Conservation (phyloP, 179 eudicot species). For the Nepenthes alata region DNA sequence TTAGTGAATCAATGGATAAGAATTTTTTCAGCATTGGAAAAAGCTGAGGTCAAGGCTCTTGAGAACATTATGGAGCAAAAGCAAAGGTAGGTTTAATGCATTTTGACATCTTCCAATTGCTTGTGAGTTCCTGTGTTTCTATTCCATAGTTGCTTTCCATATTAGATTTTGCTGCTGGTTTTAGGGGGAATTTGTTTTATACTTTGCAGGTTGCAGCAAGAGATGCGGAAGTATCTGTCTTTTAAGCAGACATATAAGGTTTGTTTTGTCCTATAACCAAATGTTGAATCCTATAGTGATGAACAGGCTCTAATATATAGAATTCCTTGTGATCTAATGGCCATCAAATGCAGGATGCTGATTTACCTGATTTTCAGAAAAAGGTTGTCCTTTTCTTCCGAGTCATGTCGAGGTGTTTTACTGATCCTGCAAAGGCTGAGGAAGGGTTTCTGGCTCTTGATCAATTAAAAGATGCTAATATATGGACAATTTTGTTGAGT, state of each 20-base stretch:
- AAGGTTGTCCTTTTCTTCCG: constrained; percentile 56
- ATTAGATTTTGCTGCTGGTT: constrained; percentile 15
- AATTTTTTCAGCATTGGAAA: constrained; percentile 64
- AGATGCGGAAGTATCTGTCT: constrained; percentile 88
- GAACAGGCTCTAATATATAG: background rate
- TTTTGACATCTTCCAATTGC: constrained; percentile 4
- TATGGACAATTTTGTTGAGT: constrained; percentile 58
- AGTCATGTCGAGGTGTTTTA: constrained; percentile 79
- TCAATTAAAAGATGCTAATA: constrained; percentile 75
- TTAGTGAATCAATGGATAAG: constrained; percentile 59
- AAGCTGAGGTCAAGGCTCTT: constrained; percentile 87
- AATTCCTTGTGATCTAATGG: constrained; percentile 1
- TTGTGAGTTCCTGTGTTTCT: constrained; percentile 1
- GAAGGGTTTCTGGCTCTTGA: constrained; percentile 75
- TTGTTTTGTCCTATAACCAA: background rate
- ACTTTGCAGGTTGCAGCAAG: constrained; percentile 78
- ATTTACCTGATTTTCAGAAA: constrained; percentile 54
- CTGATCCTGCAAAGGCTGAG: constrained; percentile 74
- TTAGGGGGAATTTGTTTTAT: constrained; percentile 15
- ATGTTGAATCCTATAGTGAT: background rate
- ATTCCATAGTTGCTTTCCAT: background rate
- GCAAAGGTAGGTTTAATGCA: constrained; percentile 53
- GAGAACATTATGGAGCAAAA: constrained; percentile 97
- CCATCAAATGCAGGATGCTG: constrained; percentile 53
- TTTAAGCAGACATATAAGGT: constrained; percentile 79